A percentile compares a stretch with the other conserved stretches of the same genome.
Conservation (phyloP, 1,139 yeast genomes). For the Yamadazyma siamensis region DNA sequence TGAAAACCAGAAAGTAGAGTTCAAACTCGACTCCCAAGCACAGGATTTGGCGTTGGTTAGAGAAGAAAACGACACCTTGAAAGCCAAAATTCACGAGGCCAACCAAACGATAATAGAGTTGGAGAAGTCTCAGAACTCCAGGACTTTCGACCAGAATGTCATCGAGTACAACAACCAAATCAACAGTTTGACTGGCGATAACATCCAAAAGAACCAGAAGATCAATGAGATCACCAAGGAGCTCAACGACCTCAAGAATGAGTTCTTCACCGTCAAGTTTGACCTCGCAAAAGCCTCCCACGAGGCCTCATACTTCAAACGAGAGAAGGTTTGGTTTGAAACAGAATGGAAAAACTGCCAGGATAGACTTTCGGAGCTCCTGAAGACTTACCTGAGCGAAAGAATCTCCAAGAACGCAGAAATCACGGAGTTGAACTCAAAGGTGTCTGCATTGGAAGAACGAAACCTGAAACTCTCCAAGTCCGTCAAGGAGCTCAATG, state of each 20-base stretch:
- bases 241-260: slow-evolving; percentile 33
- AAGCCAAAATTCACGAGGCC: slow-evolving; percentile 17
- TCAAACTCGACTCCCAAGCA: slow-evolving; percentile 17
- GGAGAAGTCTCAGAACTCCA: slow-evolving; percentile 10
- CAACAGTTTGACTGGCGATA: slow-evolving; percentile 45
- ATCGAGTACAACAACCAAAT: slow-evolving; percentile 50
- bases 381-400: slow-evolving; percentile 40
- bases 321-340: slow-evolving; percentile 49
- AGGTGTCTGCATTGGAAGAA: slow-evolving; percentile 22
- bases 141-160: slow-evolving; percentile 35
- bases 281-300: slow-evolving; percentile 38
- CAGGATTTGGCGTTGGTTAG: slow-evolving; percentile 10
- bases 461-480: slow-evolving; percentile 18
- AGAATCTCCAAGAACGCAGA: slow-evolving; percentile 28
- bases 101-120: slow-evolving; percentile 15
- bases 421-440: slow-evolving; percentile 24
- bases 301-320: slow-evolving; percentile 31
- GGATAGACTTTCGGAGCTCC: slow-evolving; percentile 33
- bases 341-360: slow-evolving; percentile 40
- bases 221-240: slow-evolving; percentile 37
- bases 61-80: slow-evolving; percentile 23
- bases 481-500: slow-evolving; percentile 15
- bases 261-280: slow-evolving; percentile 39
- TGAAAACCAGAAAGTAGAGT: slow-evolving; percentile 15
- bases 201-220: slow-evolving; percentile 44